phyloP scores from a whole-genome alignment of 495 filamentous ascomycete species.

The Hyaloscypha bicolor region DNA sequence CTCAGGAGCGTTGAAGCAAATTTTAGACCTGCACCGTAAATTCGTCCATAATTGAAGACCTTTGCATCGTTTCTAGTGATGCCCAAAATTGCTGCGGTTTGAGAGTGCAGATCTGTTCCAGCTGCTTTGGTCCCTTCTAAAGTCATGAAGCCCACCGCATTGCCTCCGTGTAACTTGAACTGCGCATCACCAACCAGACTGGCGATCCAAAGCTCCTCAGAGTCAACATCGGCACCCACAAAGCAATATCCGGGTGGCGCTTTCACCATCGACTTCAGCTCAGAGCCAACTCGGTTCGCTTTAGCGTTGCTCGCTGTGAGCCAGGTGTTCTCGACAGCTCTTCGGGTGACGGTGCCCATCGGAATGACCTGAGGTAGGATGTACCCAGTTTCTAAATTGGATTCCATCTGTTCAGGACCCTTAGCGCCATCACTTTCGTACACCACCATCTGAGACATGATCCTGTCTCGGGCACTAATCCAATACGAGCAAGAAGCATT shows the following conservation, averaged over 20 bases:
- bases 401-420: conserved; percentile 10
- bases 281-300: conserved; percentile 90
- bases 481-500: conserved; percentile 98
- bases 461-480: conserved; percentile 92
- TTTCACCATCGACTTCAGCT: conserved; percentile 95
- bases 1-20: conserved; percentile 88
- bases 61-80: conserved; percentile 96
- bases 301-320: conserved; percentile 98
- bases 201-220: conserved; percentile 99
- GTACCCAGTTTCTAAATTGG: conserved; percentile 61
- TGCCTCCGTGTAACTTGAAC: conserved; percentile 92
- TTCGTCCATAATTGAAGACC: conserved; percentile 97
- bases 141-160: conserved; percentile 98
- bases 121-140: conserved; percentile 92
- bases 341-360: conserved; percentile 97
- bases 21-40: conserved; percentile 93
- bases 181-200: conserved; percentile 92
- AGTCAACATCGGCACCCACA: conserved; percentile 97
- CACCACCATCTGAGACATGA: conserved; percentile 90
- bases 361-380: conserved; percentile 99
- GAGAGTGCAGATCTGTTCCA: conserved; percentile 93
- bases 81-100: conserved; percentile 86
- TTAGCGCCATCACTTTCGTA: conserved; percentile 63
- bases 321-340: conserved; percentile 98
- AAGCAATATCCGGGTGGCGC: conserved; percentile 90